Base-by-base conservation (phyloP, 2,329 filamentous ascomycete species). In the Chaetomiaceae sp. region DNA sequence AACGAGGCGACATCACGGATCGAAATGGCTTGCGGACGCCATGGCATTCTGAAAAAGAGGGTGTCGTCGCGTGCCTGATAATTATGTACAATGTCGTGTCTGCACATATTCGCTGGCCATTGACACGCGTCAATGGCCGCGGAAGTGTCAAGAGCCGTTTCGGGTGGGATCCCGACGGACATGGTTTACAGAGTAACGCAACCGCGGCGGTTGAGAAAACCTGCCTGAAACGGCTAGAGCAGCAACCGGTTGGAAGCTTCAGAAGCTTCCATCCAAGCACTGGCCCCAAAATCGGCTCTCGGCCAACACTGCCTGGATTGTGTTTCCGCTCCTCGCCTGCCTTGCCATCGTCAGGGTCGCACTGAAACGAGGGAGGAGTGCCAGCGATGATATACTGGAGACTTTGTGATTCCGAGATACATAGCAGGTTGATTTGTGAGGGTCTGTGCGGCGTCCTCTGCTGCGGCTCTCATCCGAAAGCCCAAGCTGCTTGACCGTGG, bases 191-290 rank as follows among this genome's bases (percentile, higher is more conserved):
- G n/a, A n/a, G 16, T 9, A 37, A 21, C 10, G 34, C 34, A 9
- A 9, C 25, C 5, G 25, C 18, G 6, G 8, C 16, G n/a, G 34
- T 38, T 21, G n/a, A 32, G 45, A 40, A 38, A 45, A 40, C 47
- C 41, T 44, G 42, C 25, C 42, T 3, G 18, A 44, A 44, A 23
- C 11, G 33, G 42, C 14, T 44, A 44, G 29, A 10, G 27, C 32
- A 23, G 27, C 30, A 18, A n/a, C 20, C 42, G 10, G 16, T 20
- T 29, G 16, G 29, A 44, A 44, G 42, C 2, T 33, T 29, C 29
- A 9, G 42, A 44, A 44, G 16, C 42, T 44, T 44, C 51, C 32
- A 53, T 48, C 23, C 32, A 43, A 36, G 21, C 33, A 21, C 9
- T 30, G 36, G 25, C 13, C 23, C 2, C 18, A 27, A 16, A 43